Evolutionary conservation across 208 protist species (phyloP).

Genomic region (Polymyxa betae): DNA sequence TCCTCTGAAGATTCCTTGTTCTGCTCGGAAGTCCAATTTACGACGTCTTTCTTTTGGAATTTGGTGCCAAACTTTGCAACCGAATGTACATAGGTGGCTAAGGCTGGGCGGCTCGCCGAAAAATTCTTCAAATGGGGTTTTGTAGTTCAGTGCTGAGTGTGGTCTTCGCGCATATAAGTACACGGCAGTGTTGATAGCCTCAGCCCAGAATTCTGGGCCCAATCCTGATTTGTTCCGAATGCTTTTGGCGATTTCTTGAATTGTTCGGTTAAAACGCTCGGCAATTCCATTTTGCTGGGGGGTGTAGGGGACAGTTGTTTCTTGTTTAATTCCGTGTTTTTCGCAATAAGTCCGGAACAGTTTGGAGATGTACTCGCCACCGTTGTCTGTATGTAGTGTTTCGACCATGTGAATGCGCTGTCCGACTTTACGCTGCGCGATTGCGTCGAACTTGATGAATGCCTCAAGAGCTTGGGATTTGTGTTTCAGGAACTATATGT

Average conservation of each 20-base stretch:
- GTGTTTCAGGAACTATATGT: too few relatives aligned
- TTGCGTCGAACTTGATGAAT: too few relatives aligned
- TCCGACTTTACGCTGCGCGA: too few relatives aligned
- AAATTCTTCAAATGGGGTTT: too few relatives aligned
- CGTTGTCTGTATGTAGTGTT: slow-evolving; percentile 3
- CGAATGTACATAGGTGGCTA: too few relatives aligned
- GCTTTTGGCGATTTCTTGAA: background rate
- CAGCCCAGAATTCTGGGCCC: background rate
- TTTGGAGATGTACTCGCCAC: background rate
- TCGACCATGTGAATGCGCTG: background rate
- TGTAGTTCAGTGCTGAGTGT: background rate
- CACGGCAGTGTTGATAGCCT: background rate
- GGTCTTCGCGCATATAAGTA: background rate
- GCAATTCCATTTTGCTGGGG: slow-evolving; percentile 14
- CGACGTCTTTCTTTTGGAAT: too few relatives aligned
- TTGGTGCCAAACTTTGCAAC: too few relatives aligned
- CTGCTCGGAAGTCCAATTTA: too few relatives aligned
- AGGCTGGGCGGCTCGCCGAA: too few relatives aligned
- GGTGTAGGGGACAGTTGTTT: background rate
- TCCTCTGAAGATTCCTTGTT: too few relatives aligned
- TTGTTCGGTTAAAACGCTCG: background rate
- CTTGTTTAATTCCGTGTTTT: background rate
- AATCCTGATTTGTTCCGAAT: background rate
- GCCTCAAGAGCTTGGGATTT: too few relatives aligned
- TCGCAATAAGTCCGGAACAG: background rate